Conservation (phyloP, 441 rosid genomes). For the Croton laevigatus region DNA sequence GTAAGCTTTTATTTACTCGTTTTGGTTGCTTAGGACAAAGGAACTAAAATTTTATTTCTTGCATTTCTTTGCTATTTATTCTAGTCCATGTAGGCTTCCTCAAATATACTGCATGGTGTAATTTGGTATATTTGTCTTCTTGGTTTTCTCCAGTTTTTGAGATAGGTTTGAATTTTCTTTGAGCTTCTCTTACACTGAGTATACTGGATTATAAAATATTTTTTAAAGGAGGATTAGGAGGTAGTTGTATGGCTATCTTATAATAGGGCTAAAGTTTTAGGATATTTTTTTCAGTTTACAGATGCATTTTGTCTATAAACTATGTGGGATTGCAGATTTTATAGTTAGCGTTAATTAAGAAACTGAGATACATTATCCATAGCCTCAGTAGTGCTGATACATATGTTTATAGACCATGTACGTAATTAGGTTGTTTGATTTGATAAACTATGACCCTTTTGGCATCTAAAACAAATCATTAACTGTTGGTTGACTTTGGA, state of each 20-base stretch:
- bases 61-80: not conserved
- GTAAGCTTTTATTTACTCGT: conserved; percentile 38
- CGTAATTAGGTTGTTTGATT: not conserved
- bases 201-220: not conserved
- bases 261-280: not conserved
- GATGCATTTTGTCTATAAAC: not conserved
- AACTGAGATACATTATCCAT: not conserved
- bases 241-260: not conserved
- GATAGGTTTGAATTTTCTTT: not conserved
- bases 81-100: not conserved
- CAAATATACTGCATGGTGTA: not conserved
- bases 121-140: not conserved
- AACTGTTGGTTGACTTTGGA: not conserved
- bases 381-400: not conserved
- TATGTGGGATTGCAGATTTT: not conserved
- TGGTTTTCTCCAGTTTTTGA: not conserved
- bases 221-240: not conserved
- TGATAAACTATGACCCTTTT: not conserved
- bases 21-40: conserved; percentile 1
- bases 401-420: not conserved
- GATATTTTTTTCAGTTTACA: not conserved
- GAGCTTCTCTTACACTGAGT: not conserved
- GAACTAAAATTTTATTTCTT: not conserved
- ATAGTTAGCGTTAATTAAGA: no score
- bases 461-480: not conserved